Conservation (phyloP, 2,329 filamentous ascomycete genomes). For the Lecanosticta acicola region DNA sequence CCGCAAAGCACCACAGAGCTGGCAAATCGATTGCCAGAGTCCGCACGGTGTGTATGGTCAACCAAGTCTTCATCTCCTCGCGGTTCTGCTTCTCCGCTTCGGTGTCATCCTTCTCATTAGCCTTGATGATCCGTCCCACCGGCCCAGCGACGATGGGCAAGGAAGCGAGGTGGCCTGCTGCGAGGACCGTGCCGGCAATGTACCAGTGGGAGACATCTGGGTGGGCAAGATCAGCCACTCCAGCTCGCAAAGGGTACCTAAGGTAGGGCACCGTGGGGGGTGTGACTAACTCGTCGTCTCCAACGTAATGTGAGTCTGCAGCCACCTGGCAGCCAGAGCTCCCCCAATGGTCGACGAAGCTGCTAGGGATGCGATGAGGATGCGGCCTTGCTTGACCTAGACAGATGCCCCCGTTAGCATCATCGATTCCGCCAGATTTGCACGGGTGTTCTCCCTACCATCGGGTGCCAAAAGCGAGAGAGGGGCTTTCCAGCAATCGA, state of each 20-base stretch:
- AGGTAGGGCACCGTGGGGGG: background rate
- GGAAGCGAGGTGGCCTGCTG: slow-evolving; percentile 25
- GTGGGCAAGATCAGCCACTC: background rate
- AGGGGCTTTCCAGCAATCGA: slow-evolving; percentile 23
- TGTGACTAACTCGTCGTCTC: slow-evolving; percentile 19
- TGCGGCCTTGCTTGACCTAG: slow-evolving; percentile 19
- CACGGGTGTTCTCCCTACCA: slow-evolving; percentile 7
- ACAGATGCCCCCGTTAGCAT: background rate
- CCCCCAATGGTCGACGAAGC: slow-evolving; percentile 20
- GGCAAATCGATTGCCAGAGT: slow-evolving; percentile 26
- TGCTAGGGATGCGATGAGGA: slow-evolving; percentile 17
- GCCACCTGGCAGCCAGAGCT: slow-evolving; percentile 22
- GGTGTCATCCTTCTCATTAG: slow-evolving; percentile 6
- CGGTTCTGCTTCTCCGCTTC: slow-evolving; percentile 21
- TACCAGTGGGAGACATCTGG: slow-evolving; percentile 25
- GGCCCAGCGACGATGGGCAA: slow-evolving; percentile 21
- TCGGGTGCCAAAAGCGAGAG: slow-evolving; percentile 24
- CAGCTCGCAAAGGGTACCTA: too few species aligned
- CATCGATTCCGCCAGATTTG: too few species aligned
- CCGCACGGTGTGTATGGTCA: slow-evolving; percentile 24
- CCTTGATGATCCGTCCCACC: slow-evolving; percentile 20
- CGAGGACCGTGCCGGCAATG: slow-evolving; percentile 23
- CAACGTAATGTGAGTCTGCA: slow-evolving; percentile 21
- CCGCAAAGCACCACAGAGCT: slow-evolving; percentile 28
- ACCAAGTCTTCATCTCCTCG: slow-evolving; percentile 26